Evolutionary conservation across 75 land plant genomes (phyloP).

Genomic region (Pinus taeda): DNA sequence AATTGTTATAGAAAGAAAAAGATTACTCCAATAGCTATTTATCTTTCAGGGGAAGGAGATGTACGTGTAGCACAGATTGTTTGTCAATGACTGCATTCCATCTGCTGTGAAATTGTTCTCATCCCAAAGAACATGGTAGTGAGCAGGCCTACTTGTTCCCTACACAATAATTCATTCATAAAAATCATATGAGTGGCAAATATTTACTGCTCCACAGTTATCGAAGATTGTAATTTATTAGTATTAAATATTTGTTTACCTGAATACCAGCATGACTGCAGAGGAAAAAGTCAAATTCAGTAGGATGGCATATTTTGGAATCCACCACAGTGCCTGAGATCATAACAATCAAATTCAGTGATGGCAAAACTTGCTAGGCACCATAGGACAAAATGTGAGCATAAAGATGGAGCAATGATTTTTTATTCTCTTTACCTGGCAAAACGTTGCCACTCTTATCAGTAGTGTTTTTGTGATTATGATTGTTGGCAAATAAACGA

Average conservation of each 20-base stretch:
- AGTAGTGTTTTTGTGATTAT: conserved; percentile 57
- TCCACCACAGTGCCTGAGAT: conserved; percentile 92
- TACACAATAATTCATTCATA: conserved; percentile 14
- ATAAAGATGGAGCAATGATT: conserved; percentile 2
- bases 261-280: conserved; percentile 99
- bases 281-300: conserved; percentile 91
- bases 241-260: conserved; percentile 25
- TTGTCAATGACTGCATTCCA: conserved; percentile 80
- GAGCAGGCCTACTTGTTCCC: conserved; percentile 98
- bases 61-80: conserved; percentile 94
- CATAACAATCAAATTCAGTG: not conserved
- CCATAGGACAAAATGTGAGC: not conserved
- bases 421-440: conserved; percentile 49
- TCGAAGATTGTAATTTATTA: not conserved
- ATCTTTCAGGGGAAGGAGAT: conserved; percentile 14
- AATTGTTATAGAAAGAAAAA: not conserved
- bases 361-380: not conserved
- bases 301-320: conserved; percentile 91
- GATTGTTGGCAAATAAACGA: conserved; percentile 83
- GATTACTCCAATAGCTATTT: not conserved
- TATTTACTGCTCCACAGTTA: not conserved
- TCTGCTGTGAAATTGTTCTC: conserved; percentile 95
- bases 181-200: not conserved
- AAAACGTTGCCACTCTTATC: conserved; percentile 92
- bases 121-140: conserved; percentile 98